phyloP scores from a whole-genome alignment of 306 rosid species.

The Medicago lupulina region DNA sequence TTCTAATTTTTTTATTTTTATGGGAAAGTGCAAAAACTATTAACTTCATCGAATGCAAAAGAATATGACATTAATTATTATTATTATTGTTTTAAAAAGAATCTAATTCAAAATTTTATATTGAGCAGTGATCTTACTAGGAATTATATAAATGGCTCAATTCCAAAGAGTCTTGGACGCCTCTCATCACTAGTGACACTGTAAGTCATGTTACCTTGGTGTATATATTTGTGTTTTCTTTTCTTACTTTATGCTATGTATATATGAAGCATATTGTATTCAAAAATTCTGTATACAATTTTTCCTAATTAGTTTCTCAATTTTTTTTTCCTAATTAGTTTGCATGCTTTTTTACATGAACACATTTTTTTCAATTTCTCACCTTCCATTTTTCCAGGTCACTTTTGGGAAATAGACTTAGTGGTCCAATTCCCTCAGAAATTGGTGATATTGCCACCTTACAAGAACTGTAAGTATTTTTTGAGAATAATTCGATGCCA shows the following conservation, averaged over 20 bases:
- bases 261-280: too few species aligned
- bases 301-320: neutral
- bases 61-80: neutral
- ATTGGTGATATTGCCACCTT: conserved; percentile 62
- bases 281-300: too few species aligned
- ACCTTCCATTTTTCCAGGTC: conserved; percentile 50
- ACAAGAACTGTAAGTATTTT: conserved; percentile 60
- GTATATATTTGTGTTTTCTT: too few species aligned
- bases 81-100: neutral
- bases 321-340: neutral
- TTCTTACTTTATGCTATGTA: too few species aligned
- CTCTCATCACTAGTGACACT: conserved; percentile 52
- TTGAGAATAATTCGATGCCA: neutral
- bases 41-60: neutral
- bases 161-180: conserved; percentile 54
- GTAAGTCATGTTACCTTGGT: conserved; percentile 49
- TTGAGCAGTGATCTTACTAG: conserved; percentile 70
- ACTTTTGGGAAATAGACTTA: conserved; percentile 63
- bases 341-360: neutral
- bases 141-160: conserved; percentile 67
- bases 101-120: neutral
- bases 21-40: too few species aligned
- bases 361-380: neutral
- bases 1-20: too few species aligned
- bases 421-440: conserved; percentile 69